Evolutionary conservation across 2,329 filamentous ascomycete species (phyloP), one percentile per base, ranked within the genome.

Genomic region (Stemphylium beticola): DNA sequence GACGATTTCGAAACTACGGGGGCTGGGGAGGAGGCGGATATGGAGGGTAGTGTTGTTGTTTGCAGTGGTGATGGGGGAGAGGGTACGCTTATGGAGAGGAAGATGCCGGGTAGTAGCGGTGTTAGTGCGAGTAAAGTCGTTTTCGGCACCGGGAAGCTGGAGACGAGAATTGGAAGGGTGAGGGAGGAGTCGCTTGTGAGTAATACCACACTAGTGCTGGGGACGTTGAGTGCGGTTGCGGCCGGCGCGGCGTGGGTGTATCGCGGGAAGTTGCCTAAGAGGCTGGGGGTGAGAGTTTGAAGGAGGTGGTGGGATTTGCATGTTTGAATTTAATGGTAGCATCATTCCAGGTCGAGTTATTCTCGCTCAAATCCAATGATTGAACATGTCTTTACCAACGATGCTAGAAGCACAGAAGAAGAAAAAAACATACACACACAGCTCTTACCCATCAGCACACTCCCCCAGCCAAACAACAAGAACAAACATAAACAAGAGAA

Each of bases 121-220:
- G 45, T 49, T 31, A 74, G 12, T 43, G 77, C 72, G 1, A 71
- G 60, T 48, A 67, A 58, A 15, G 64, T 70, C 3, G 68, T 77
- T 15, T 69, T 71, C 57, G 70, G 70, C 1, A 45, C 60, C 44
- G 67, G 69, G n/a, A 75, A 69, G 66, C 66, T 67, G 51, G 64
- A 66, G 50, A 68, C 71, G 2, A 68, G 65, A 55, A 66, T 81
- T 24, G 79, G 78, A 1, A 65, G 78, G 29, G 79, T 80, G 42
- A 66, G 57, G n/a, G 79, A 81, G 64, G 79, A 81, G 70, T 76
- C 74, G n/a, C 14, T 43, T 20, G 66, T 80, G 4, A 76, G 77
- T 57, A 75, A 78, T 61, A 61, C 60, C 10, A 66, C 69, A 15
- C 56, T 79, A 51, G 57, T 68, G 29, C 24, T 79, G 51, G 75